phyloP scores from a whole-genome alignment of 1,284 basidiomycete species.

The Ceratobasidium theobromae region DNA sequence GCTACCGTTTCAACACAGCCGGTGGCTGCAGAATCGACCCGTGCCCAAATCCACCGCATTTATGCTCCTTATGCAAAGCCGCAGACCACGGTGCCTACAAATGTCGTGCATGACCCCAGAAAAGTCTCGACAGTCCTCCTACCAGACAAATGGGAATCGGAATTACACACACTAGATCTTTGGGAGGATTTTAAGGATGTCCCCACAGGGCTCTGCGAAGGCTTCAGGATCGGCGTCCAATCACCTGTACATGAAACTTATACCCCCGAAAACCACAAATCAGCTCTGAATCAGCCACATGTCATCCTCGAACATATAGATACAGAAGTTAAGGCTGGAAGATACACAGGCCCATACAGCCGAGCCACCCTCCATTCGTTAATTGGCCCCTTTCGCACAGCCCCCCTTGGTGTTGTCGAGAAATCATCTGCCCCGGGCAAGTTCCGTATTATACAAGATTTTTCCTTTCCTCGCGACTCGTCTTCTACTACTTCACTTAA shows the following conservation, averaged over 20 bases:
- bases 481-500: background rate
- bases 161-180: background rate
- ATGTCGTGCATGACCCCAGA: constrained; percentile 2
- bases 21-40: background rate
- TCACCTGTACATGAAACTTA: background rate
- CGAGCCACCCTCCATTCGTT: background rate
- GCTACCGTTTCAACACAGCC: constrained; percentile 18
- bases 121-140: constrained; percentile 3
- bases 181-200: background rate
- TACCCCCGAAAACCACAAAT: constrained; percentile 14
- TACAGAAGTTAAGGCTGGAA: background rate
- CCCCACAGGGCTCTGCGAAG: background rate
- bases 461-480: background rate
- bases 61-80: constrained; percentile 11
- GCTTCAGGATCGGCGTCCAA: background rate
- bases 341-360: constrained; percentile 13
- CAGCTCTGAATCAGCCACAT: background rate
- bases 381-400: constrained; percentile 8
- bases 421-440: background rate
- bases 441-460: constrained; percentile 19
- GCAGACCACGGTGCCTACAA: constrained; percentile 1
- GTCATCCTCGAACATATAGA: constrained; percentile 4
- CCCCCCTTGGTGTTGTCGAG: constrained; percentile 11
- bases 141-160: background rate
- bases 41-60: background rate